phyloP scores from a whole-genome alignment of 139 green algal genomes.

The Marvania coccoides region DNA sequence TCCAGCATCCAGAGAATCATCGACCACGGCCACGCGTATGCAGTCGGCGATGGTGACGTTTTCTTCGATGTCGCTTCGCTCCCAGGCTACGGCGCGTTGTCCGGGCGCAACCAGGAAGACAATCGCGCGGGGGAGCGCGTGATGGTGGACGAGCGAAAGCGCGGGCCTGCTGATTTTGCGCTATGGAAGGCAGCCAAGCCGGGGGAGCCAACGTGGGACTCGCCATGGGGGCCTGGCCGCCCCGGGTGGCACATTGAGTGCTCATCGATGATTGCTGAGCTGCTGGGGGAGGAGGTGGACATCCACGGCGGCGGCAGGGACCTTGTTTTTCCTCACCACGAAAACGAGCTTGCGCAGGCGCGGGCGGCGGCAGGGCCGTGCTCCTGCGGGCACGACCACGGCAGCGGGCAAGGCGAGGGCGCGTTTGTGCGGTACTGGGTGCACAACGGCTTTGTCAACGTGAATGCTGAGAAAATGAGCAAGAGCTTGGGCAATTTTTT shows the following conservation, averaged over 20 bases:
- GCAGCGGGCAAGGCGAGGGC: neutral
- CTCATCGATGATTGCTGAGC: constrained; percentile 76
- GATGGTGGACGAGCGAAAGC: constrained; percentile 80
- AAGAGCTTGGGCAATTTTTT: constrained; percentile 98
- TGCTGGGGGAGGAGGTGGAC: constrained; percentile 79
- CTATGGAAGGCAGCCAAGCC: constrained; percentile 95
- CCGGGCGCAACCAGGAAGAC: constrained; percentile 66
- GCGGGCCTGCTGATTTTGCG: constrained; percentile 86
- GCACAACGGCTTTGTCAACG: constrained; percentile 79
- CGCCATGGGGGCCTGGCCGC: constrained; percentile 85
- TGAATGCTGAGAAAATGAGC: constrained; percentile 96
- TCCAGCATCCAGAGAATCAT: constrained; percentile 81
- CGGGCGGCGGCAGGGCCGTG: constrained; percentile 36
- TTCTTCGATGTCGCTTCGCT: constrained; percentile 88
- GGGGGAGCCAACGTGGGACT: constrained; percentile 83
- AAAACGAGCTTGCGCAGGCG: constrained; percentile 94
- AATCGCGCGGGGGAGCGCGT: constrained; percentile 84
- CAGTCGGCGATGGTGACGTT: constrained; percentile 69
- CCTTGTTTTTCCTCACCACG: constrained; percentile 94
- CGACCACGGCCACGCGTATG: constrained; percentile 84
- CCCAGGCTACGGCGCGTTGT: constrained; percentile 83
- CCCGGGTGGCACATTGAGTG: constrained; percentile 96
- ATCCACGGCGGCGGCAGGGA: constrained; percentile 81
- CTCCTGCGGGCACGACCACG: constrained; percentile 20
- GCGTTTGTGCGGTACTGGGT: constrained; percentile 89